Base-by-base conservation (phyloP, 208 protist species). In the Trypanosomatidae sp. region DNA sequence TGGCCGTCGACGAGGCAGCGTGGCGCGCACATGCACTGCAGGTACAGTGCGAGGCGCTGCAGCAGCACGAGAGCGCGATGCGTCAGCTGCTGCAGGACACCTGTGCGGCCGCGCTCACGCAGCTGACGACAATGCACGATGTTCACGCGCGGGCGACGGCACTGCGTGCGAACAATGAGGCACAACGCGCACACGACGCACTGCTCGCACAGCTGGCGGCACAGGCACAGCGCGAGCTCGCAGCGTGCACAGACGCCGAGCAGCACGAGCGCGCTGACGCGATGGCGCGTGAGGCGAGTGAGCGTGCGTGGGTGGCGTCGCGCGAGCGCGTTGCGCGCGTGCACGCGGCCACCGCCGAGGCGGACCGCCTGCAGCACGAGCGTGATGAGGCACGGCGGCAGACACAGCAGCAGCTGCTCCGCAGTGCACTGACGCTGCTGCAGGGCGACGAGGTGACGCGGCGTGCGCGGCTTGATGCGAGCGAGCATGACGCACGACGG, bases 321-420 rank as follows among this genome's bases (percentile, higher is more conserved):
- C 52, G 44, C 8, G 53, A 63, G 20, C 53, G 53, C 39, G 37
- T 58, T 2, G 57, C 48, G 4, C 50, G 63, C 19, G 62, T 66
- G 18, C 16, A 55, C 16, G 61, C 58, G 1, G 53, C 52, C 16
- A 60, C 57, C 4, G 62, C 51, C 18, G 53, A 66, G 23, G 43
- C 53, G 24, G 53, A 65, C 13, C 58, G 58, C n/a, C 38, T 71
- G n/a, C 64, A 66, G 26, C 28, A 51, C 13, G 56, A 67, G 30
- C 59, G 56, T 38, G 51, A 56, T 26, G 53, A 48, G 32, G 6
- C 47, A 28, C 54, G 54, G 18, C 25, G 16, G 13, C 43, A 53
- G 25, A 44, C 45, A 2, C 16, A 48, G 1, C n/a, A 20, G 18
- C 22, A n/a, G 10, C 39, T 53, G 24, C 33, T 55, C 23, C 22